phyloP scores from a whole-genome alignment of 1,139 yeast genomes.

The Blastobotrys apis region DNA sequence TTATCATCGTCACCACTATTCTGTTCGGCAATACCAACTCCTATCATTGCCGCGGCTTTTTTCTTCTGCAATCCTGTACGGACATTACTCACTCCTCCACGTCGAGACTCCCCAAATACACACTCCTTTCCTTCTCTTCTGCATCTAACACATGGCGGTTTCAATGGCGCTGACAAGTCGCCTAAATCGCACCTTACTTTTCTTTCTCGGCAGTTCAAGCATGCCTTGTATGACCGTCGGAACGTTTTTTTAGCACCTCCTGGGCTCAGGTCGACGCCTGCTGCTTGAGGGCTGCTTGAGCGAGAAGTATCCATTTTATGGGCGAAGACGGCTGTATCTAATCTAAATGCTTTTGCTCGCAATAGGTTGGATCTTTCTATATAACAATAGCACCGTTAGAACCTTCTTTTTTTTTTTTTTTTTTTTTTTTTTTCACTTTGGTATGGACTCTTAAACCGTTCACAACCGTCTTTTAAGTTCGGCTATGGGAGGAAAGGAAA shows the following conservation, averaged over 20 bases:
- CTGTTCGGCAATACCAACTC: slow-evolving; percentile 4
- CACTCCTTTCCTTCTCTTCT: slow-evolving; percentile 76
- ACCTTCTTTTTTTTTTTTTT: too few relatives aligned
- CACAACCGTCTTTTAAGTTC: too few relatives aligned
- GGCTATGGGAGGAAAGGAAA: too few relatives aligned
- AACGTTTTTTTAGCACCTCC: slow-evolving; percentile 23
- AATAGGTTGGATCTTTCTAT: too few relatives aligned
- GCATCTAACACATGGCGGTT: slow-evolving; percentile 85
- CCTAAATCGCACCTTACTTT: slow-evolving; percentile 19
- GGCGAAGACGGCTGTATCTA: too few relatives aligned
- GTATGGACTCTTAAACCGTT: too few relatives aligned
- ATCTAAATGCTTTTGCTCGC: too few relatives aligned
- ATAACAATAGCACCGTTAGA: too few relatives aligned
- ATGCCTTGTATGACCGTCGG: slow-evolving; percentile 68
- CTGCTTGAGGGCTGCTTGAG: too few relatives aligned
- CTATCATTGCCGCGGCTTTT: slow-evolving; percentile 5
- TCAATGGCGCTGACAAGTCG: slow-evolving; percentile 55
- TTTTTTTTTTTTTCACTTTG: too few relatives aligned
- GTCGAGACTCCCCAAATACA: slow-evolving; percentile 60
- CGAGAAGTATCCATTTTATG: too few relatives aligned
- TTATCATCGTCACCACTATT: neutral
- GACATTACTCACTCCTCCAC: slow-evolving; percentile 54
- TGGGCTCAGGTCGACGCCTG: too few relatives aligned
- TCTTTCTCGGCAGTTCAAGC: slow-evolving; percentile 17
- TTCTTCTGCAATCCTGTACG: slow-evolving; percentile 37